Base-by-base conservation (phyloP, 2,329 filamentous ascomycete genomes). In the Passalora sequoiae region DNA sequence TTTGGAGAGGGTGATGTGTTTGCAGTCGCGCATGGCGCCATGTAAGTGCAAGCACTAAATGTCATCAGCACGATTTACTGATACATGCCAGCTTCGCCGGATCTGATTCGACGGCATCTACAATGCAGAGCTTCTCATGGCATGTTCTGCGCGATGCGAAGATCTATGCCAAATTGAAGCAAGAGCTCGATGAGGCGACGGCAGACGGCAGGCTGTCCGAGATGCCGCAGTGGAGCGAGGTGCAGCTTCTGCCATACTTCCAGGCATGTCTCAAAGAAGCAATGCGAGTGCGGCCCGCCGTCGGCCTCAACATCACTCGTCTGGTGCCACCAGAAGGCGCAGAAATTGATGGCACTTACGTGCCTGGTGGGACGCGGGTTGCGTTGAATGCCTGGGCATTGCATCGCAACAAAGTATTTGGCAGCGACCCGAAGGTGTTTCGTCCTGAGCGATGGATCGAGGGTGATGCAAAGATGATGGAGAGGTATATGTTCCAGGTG, bases 71-170 rank as follows among this genome's bases (percentile, higher is more conserved):
- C 27, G n/a, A n/a, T n/a, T 9, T 36, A 35, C 38, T 45, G 29
- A 51, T 17, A 12, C 15, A 8, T n/a, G n/a, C 6, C 46, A 54
- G 49, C 31, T 57, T 79, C 55, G 76, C 77, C 12, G 78, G 78
- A 19, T 78, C 77, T 15, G 77, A 81, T 61, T 78, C 77, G 0
- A 79, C 77, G 0, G 77, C 77, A 8, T 76, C 73, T 6, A 76
- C 74, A 0, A 77, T 77, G 74, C 73, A 77, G 50, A 76, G 73
- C 43, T 75, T 77, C 59, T 75, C 74, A 64, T 73, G 69, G 64
- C 69, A 70, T 30, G 64, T 73, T 1, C 65, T 77, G 7, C 67
- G 71, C 27, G 67, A 70, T 16, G 62, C 65, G 1, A 59, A 53
- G 0, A 66, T 75, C 8, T 71, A 75, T 48, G 31, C 59, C 13